Conservation (phyloP, 148 eudicot species). For the Selenicereus undatus region DNA sequence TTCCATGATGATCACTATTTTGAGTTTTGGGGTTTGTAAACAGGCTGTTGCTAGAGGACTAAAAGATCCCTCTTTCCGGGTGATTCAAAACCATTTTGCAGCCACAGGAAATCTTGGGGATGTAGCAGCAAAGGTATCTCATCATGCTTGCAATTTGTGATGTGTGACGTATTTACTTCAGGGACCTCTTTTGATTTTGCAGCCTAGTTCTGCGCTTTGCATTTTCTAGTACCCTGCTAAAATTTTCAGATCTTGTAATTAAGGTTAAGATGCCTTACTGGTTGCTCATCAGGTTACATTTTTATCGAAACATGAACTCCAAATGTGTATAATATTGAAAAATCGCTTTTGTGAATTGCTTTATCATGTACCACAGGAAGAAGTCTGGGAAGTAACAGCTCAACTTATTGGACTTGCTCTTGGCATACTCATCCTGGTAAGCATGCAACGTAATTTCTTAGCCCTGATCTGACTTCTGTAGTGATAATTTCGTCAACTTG, state of each 20-base stretch:
- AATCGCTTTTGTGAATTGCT: not conserved
- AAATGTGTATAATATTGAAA: not conserved
- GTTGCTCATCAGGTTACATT: not conserved
- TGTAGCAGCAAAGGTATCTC: slow-evolving; percentile 80
- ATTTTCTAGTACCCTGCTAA: not conserved
- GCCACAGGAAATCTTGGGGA: slow-evolving; percentile 87
- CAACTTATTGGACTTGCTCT: slow-evolving; percentile 89
- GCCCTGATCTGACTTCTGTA: not conserved
- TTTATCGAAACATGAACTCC: not conserved
- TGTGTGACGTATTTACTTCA: not conserved
- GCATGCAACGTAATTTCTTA: not conserved
- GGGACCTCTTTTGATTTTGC: not conserved
- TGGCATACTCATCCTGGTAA: slow-evolving; percentile 77
- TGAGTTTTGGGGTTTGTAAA: slow-evolving; percentile 6
- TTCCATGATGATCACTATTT: not conserved
- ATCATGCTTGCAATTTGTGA: slow-evolving; percentile 4
- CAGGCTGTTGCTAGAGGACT: slow-evolving; percentile 98
- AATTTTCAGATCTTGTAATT: not conserved
- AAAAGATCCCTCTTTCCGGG: slow-evolving; percentile 91
- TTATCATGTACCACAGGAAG: slow-evolving; percentile 51
- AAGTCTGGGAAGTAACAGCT: slow-evolving; percentile 98
- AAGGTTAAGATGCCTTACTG: not conserved
- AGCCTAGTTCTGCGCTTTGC: not conserved
- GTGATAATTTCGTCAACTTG: not conserved
- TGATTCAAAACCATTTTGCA: slow-evolving; percentile 94